Percentiles rank a stretch among this genome's conserved stretches.
Evolutionary conservation across 768 basidiomycete genomes (phyloP).

Genomic region (Paxillus involutus): DNA sequence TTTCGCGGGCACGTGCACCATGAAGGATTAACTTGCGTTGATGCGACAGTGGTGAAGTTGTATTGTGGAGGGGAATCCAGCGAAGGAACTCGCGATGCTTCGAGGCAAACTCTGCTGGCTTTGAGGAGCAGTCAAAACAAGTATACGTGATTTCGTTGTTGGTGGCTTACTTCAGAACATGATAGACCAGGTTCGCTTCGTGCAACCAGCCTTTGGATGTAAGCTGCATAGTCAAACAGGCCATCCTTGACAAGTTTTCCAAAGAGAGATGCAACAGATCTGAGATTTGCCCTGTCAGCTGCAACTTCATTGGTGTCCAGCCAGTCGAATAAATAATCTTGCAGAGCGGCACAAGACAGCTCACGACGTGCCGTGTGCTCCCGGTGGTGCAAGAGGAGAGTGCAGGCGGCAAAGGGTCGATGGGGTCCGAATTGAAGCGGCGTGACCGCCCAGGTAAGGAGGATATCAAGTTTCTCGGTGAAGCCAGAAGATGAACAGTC

Average conservation of each 20-base stretch:
- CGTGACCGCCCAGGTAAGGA: constrained; percentile 81
- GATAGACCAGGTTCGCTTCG: constrained; percentile 68
- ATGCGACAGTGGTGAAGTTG: constrained; percentile 56
- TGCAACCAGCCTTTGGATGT: constrained; percentile 80
- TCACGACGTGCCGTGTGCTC: constrained; percentile 65
- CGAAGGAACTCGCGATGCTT: constrained; percentile 69
- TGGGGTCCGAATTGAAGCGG: constrained; percentile 82
- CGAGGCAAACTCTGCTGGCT: constrained; percentile 35
- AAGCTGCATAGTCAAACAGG: constrained; percentile 71
- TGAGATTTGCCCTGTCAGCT: constrained; percentile 52
- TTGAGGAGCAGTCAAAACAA: background rate
- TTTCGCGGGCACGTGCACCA: constrained; percentile 66
- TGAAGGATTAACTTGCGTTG: constrained; percentile 73
- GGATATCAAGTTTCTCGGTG: constrained; percentile 66
- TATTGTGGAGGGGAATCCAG: constrained; percentile 69
- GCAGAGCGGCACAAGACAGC: constrained; percentile 58
- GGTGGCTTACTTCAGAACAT: constrained; percentile 45
- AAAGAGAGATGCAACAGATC: constrained; percentile 64
- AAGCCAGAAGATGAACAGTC: constrained; percentile 44
- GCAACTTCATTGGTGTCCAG: constrained; percentile 66
- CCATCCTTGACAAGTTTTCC: constrained; percentile 70
- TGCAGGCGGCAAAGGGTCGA: constrained; percentile 71
- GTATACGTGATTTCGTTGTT: background rate
- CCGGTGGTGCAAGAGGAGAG: constrained; percentile 64
- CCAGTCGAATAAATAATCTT: constrained; percentile 82